Evolutionary conservation across 1,284 basidiomycete genomes (phyloP).

Genomic region (Fistulinella staudtii): DNA sequence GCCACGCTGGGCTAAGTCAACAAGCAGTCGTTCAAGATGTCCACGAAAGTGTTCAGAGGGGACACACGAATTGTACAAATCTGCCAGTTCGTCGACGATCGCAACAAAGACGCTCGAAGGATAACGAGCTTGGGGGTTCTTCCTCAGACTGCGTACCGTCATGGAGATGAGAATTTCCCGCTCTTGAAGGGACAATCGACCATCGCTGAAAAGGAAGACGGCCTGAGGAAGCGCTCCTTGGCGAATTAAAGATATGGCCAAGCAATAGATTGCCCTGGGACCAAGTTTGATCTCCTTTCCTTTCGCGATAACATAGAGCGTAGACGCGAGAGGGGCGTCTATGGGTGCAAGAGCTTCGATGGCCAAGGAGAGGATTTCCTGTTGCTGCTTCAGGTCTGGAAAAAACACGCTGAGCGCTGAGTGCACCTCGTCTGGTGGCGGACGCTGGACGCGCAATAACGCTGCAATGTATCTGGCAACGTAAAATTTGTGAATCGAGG

Average conservation of each 20-base stretch:
- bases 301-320: conserved; percentile 9
- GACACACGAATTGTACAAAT: conserved; percentile 18
- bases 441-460: conserved; percentile 18
- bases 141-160: conserved; percentile 20
- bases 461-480: conserved; percentile 24
- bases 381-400: conserved; percentile 12
- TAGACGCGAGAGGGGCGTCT: conserved; percentile 22
- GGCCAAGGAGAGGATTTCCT: conserved; percentile 6
- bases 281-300: conserved; percentile 5
- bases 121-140: conserved; percentile 11
- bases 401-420: conserved; percentile 9
- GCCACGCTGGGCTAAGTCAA: conserved; percentile 17
- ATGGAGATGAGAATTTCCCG: conserved; percentile 21
- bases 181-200: conserved; percentile 14
- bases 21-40: conserved; percentile 26
- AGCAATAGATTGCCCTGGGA: background rate
- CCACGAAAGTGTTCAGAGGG: conserved; percentile 29
- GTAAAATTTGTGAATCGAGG: conserved; percentile 12
- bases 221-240: conserved; percentile 13
- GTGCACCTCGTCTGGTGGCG: conserved; percentile 9
- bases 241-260: conserved; percentile 21
- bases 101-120: conserved; percentile 6
- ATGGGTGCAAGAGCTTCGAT: conserved; percentile 18
- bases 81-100: conserved; percentile 18
- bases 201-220: conserved; percentile 11